Evolutionary conservation across 2,329 filamentous ascomycete species (phyloP).

Genomic region (Xylaria sp.): DNA sequence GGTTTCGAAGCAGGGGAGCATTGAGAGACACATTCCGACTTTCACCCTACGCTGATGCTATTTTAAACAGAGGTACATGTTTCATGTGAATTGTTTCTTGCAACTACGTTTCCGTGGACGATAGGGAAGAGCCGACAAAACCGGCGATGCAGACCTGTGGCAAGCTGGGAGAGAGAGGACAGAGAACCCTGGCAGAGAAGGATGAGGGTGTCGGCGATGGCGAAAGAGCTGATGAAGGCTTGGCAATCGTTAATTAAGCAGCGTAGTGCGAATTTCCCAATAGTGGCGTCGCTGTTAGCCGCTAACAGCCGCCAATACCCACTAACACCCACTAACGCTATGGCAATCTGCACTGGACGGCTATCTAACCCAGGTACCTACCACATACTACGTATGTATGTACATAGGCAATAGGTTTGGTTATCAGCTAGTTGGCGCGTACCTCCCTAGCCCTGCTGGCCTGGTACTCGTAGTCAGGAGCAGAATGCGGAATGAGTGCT

Average conservation of each 20-base stretch:
- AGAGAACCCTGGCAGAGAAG: not conserved
- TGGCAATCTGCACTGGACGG: not conserved
- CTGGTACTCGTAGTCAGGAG: not conserved
- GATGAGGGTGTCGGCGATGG: not conserved
- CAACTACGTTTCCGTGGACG: not conserved
- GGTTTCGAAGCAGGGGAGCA: not conserved
- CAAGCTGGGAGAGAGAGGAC: too few species aligned
- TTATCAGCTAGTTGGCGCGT: too few species aligned
- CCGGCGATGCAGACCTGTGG: not conserved
- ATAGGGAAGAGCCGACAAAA: not conserved
- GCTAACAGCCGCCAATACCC: too few species aligned
- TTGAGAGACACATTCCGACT: not conserved
- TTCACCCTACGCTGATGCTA: not conserved
- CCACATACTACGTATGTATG: too few species aligned
- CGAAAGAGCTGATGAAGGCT: not conserved
- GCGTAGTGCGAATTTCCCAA: not conserved
- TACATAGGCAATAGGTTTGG: too few species aligned
- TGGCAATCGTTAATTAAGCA: not conserved
- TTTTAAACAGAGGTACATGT: slow-evolving; percentile 7
- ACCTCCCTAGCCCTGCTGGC: too few species aligned
- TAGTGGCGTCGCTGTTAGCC: not conserved
- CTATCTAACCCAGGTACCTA: too few species aligned
- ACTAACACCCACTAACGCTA: not conserved
- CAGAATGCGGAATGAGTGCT: not conserved
- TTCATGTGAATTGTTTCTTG: slow-evolving; percentile 17